Base-by-base conservation (phyloP, 2,329 filamentous ascomycete genomes). In the Metarhizium rileyi region DNA sequence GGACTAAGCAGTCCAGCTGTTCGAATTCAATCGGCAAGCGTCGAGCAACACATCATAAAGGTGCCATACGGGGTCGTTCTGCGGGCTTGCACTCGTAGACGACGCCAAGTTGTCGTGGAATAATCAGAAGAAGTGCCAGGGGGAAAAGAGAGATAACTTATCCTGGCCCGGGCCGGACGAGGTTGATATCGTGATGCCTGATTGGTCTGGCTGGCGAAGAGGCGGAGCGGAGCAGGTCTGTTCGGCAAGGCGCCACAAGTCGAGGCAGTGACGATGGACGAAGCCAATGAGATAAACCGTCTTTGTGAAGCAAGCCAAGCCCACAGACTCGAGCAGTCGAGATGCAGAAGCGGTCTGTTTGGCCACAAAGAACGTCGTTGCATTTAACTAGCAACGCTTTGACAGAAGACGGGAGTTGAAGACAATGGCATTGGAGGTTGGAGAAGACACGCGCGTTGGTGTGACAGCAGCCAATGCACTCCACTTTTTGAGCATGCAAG, bases 41-140 rank as follows among this genome's bases (percentile, higher is more conserved):
- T 50, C n/a, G 48, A 47, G 40, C 46, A 45, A 55, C 55, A 50
- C 63, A 66, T 66, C 54, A 61, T 66, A 59, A 59, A 55, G 55
- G 52, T 53, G 58, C 55, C 60, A 63, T 64, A 43, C 57, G 61
- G 53, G 25, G 30, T 14, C 10, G 9, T 30, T 22, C 3, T 18
- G 38, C 38, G 35, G 54, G 42, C 46, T 52, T 48, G 12, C 10
- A 25, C 38, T 42, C 38, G 38, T 23, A 9, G 10, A 6, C 6
- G 22, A 3, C 18, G 38, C 16, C 5, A 16, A 14, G 28, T 12
- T n/a, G 41, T 22, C n/a, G 42, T 20, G 10, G 22, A 20, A 27
- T 30, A 23, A 20, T 28, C 30, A 18, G 27, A 43, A 38, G 12
- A 41, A 33, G 30, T n/a, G n/a, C n/a, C 5, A 25, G 27, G 46